These are phyloP conservation scores for Podila verticillata DNA, from an alignment of 192 early-diverging fungal species.

Conservation along the genomic window DNA sequence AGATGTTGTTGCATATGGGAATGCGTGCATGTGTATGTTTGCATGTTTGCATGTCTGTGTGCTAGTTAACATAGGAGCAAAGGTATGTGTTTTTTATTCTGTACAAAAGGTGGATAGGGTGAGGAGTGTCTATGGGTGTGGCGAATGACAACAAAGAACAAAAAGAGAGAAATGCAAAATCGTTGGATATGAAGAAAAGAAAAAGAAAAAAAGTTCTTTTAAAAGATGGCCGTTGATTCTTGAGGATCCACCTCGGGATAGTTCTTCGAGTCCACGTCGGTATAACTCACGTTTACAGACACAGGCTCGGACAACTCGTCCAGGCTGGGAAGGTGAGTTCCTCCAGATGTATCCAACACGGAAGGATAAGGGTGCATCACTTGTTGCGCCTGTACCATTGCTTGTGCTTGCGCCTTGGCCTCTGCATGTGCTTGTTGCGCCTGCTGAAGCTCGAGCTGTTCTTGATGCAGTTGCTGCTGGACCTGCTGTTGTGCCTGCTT, in stretches of 20 bases:
- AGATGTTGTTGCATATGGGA: too few species aligned
- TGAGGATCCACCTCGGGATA: not conserved
- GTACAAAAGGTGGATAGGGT: too few species aligned
- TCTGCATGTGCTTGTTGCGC: constrained; percentile 43
- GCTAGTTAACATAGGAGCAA: too few species aligned
- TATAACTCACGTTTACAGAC: too few species aligned
- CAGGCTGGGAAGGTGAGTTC: too few species aligned
- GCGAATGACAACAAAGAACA: not conserved
- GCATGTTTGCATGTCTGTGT: too few species aligned
- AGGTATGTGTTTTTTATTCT: too few species aligned
- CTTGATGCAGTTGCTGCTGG: constrained; percentile 45
- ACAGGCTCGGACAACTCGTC: too few species aligned
- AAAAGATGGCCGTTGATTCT: not conserved
- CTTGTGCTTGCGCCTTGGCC: constrained; percentile 20
- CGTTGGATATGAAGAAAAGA: not conserved
- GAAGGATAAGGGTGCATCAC: not conserved
- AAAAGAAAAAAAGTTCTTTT: not conserved
- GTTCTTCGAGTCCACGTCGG: too few species aligned
- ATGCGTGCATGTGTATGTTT: too few species aligned
- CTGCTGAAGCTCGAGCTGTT: constrained; percentile 45
- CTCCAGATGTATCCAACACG: not conserved
- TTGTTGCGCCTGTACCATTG: constrained; percentile 4
- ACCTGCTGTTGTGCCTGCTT: constrained; percentile 51
- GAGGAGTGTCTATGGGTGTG: too few species aligned
- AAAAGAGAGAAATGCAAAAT: constrained; percentile 1